Evolutionary conservation across 2,329 filamentous ascomycete genomes (phyloP).

Genomic region (Acrocalymma vagum): DNA sequence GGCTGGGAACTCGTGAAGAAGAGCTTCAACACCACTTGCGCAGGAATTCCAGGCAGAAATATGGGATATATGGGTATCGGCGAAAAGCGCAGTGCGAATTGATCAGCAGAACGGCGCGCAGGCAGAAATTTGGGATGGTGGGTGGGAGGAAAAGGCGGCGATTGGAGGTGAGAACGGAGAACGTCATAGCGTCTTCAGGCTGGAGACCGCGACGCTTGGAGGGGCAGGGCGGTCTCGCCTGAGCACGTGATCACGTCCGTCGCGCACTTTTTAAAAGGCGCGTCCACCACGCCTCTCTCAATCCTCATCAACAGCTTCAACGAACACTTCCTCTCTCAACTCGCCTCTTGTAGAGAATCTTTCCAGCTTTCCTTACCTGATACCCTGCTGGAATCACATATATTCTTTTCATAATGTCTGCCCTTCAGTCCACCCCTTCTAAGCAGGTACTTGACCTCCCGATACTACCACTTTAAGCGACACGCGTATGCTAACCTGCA

Average conservation of each 20-base stretch:
- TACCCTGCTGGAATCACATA: constrained; percentile 15
- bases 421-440: constrained; percentile 74
- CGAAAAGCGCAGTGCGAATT: constrained; percentile 12
- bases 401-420: constrained; percentile 69
- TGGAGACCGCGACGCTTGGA: constrained; percentile 21
- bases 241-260: constrained; percentile 30
- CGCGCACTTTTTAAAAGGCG: constrained; percentile 34
- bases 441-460: constrained; percentile 68
- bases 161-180: constrained; percentile 18
- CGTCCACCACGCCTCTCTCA: constrained; percentile 22
- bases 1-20: constrained; percentile 33
- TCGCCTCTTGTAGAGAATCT: constrained; percentile 25
- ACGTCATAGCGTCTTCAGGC: constrained; percentile 38
- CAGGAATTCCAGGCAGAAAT: constrained; percentile 1
- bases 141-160: constrained; percentile 8
- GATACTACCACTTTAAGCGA: constrained; percentile 43
- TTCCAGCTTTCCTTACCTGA: constrained; percentile 18
- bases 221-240: constrained; percentile 18
- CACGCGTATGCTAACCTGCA: constrained; percentile 48
- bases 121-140: neutral
- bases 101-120: neutral
- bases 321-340: constrained; percentile 23
- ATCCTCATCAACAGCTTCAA: constrained; percentile 35
- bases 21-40: constrained; percentile 13
- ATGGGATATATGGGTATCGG: constrained; percentile 24